Conservation (phyloP, 2,329 filamentous ascomycete genomes). For the Drechmeria coniospora region DNA sequence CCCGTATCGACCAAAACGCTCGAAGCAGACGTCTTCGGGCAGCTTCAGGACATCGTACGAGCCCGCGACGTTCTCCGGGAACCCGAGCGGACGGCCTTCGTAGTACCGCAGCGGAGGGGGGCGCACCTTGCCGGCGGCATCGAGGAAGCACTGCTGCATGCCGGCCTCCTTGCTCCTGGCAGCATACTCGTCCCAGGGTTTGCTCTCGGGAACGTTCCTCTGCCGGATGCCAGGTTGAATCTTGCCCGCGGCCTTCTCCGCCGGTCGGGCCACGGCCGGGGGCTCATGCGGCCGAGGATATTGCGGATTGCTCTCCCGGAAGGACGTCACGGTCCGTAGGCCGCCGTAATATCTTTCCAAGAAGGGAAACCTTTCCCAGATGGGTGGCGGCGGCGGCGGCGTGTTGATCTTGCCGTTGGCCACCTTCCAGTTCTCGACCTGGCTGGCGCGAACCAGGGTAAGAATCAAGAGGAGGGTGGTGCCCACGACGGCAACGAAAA, state of each 20-base stretch:
- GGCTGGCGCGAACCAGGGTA: conserved; percentile 57
- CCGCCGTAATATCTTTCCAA: conserved; percentile 84
- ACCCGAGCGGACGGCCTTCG: conserved; percentile 64
- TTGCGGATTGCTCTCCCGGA: conserved; percentile 57
- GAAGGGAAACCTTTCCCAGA: conserved; percentile 78
- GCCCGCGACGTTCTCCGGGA: conserved; percentile 74
- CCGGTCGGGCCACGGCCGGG: conserved; percentile 7
- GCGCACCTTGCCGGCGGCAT: conserved; percentile 46
- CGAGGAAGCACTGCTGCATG: conserved; percentile 67
- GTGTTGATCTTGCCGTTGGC: conserved; percentile 32
- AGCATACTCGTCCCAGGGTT: conserved; percentile 18
- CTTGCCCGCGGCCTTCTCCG: conserved; percentile 5
- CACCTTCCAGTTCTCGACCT: conserved; percentile 48
- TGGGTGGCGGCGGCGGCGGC: conserved; percentile 43
- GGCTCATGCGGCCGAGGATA: conserved; percentile 58
- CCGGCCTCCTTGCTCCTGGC: conserved; percentile 24
- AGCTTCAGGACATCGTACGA: conserved; percentile 70
- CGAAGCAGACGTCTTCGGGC: conserved; percentile 79
- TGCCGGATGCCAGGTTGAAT: conserved; percentile 3
- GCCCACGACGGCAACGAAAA: conserved; percentile 56
- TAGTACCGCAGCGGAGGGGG: conserved; percentile 61
- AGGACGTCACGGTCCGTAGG: conserved; percentile 52
- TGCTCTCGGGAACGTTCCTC: conserved; percentile 13
- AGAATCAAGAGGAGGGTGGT: conserved; percentile 64
- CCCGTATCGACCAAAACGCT: conserved; percentile 74